Percentiles rank a stretch among this genome's conserved stretches.
Conservation (phyloP, 1,139 yeast species). For the Dujonia santamariae region DNA sequence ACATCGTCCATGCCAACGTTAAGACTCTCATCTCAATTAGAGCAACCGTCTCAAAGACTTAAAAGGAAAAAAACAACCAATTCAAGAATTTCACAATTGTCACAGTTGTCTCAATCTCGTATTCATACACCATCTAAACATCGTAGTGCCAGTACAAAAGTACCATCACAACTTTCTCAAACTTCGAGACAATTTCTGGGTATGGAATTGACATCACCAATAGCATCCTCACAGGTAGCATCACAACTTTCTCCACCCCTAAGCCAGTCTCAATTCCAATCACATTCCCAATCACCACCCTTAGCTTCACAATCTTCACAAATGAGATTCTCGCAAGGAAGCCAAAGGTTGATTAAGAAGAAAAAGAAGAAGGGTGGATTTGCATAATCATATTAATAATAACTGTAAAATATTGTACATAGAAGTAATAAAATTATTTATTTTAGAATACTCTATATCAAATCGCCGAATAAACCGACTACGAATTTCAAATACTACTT, state of each 20-base stretch:
- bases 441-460: too few relatives aligned
- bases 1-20: conserved; percentile 21
- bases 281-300: conserved; percentile 4
- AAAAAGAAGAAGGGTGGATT: conserved; percentile 33
- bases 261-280: conserved; percentile 6
- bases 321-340: conserved; percentile 1
- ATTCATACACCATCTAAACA: too few relatives aligned
- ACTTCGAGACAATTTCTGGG: too few relatives aligned
- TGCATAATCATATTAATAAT: conserved; percentile 14
- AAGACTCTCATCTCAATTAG: conserved; percentile 18
- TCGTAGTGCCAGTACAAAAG: too few relatives aligned
- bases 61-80: neutral
- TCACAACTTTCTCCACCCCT: conserved; percentile 7
- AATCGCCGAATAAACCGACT: too few relatives aligned
- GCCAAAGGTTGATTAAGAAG: conserved; percentile 14
- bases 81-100: neutral
- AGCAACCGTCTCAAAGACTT: neutral
- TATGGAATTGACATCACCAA: conserved; percentile 10
- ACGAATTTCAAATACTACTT: too few relatives aligned
- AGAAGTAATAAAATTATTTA: too few relatives aligned
- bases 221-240: conserved; percentile 7
- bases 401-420: too few relatives aligned
- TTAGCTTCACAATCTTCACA: neutral
- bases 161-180: too few relatives aligned
- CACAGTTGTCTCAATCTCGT: too few relatives aligned